phyloP scores from a whole-genome alignment of 2,329 filamentous ascomycete genomes.

The Colletotrichum filicis region DNA sequence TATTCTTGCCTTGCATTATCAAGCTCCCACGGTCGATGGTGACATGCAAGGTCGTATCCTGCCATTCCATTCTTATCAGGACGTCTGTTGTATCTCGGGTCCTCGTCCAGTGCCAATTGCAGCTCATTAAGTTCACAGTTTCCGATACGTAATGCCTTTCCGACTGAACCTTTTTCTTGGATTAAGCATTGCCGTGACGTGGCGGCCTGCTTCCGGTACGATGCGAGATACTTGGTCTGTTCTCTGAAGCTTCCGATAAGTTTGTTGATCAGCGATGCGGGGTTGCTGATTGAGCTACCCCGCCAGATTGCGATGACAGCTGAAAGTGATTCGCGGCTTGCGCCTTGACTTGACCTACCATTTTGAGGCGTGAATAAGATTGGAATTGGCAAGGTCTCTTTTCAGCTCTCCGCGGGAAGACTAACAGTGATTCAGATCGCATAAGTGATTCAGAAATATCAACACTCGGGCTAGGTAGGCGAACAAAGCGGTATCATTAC shows the following conservation, averaged over 20 bases:
- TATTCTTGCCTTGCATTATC: not conserved
- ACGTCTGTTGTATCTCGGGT: not conserved
- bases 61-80: not conserved
- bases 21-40: not conserved
- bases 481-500: not conserved
- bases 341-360: not conserved
- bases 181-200: not conserved
- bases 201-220: not conserved
- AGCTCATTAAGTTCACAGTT: not conserved
- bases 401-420: not conserved
- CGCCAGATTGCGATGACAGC: not conserved
- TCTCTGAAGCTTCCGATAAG: not conserved
- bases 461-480: too few relatives aligned
- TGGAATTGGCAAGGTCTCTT: not conserved
- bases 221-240: not conserved
- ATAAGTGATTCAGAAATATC: too few relatives aligned
- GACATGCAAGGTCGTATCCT: not conserved
- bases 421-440: too few relatives aligned
- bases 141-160: not conserved
- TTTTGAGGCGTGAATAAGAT: not conserved
- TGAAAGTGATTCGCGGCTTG: not conserved
- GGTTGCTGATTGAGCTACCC: not conserved
- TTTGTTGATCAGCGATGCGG: not conserved
- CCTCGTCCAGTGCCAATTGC: not conserved
- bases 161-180: not conserved